These are phyloP conservation scores for Chlamydomonas reinhardtii DNA, from an alignment of 163 green algal genomes.

Conservation along the genomic window DNA sequence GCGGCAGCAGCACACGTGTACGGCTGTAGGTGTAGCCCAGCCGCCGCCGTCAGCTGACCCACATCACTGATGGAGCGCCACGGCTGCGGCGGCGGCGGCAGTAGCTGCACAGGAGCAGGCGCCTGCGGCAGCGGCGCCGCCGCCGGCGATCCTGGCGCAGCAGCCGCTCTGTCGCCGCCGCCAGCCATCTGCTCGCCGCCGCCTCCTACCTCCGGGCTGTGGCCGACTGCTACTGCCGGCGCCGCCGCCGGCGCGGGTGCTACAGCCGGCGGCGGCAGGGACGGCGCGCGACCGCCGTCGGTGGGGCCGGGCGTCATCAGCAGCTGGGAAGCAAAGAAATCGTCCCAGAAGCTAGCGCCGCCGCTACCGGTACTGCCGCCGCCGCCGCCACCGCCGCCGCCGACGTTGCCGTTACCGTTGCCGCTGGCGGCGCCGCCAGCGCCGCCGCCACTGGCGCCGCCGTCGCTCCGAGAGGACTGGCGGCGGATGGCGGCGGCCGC, in stretches of 20 bases:
- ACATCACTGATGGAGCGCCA: constrained; percentile 25
- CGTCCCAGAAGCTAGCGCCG: not conserved
- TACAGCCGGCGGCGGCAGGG: too few relatives aligned
- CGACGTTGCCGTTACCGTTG: not conserved
- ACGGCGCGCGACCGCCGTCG: too few relatives aligned
- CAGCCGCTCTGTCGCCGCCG: not conserved
- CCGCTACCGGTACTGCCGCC: too few relatives aligned
- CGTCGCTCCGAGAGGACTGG: not conserved
- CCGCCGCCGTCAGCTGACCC: not conserved
- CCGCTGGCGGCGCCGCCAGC: not conserved
- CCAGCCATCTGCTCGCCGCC: too few relatives aligned
- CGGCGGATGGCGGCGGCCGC: not conserved
- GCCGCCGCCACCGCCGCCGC: not conserved
- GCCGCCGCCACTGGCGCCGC: not conserved
- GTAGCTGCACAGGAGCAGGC: too few relatives aligned
- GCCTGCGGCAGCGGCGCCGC: not conserved
- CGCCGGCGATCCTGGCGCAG: not conserved
- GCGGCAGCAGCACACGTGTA: not conserved
- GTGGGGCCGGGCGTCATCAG: too few relatives aligned
- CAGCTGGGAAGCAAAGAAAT: not conserved
- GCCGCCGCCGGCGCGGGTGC: too few relatives aligned
- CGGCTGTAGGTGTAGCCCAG: not conserved
- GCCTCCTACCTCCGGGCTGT: too few relatives aligned
- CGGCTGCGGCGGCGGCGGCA: constrained; percentile 2
- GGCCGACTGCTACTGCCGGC: too few relatives aligned